Conservation (phyloP, 257 asterid genomes). For the Rehmannia glutinosa region DNA sequence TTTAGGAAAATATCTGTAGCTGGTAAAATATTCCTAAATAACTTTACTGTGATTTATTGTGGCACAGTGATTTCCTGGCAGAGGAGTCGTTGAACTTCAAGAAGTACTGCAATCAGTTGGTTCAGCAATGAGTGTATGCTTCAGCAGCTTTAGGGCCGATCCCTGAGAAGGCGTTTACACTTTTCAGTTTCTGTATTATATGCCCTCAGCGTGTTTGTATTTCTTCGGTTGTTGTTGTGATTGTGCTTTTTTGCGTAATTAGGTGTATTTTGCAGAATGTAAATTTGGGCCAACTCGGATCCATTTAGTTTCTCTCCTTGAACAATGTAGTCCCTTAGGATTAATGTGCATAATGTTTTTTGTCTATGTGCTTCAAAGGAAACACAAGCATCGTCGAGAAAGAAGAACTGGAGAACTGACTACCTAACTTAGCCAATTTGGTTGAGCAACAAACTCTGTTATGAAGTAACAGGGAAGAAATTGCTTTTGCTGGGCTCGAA, state of each 20-base stretch:
- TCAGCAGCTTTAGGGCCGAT: background rate
- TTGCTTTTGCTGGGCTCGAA: too few species aligned
- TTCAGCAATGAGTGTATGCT: constrained; percentile 19
- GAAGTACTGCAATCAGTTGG: constrained; percentile 70
- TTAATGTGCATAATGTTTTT: background rate
- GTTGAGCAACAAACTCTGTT: too few species aligned
- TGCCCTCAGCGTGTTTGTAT: background rate
- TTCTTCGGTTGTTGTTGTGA: background rate
- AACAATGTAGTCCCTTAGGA: background rate
- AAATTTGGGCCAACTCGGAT: constrained; percentile 18
- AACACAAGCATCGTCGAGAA: too few species aligned
- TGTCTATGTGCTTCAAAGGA: background rate
- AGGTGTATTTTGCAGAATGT: constrained; percentile 3
- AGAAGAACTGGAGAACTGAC: background rate
- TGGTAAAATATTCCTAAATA: background rate
- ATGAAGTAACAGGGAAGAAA: too few species aligned
- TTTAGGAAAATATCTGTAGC: background rate
- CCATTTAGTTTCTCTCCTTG: background rate
- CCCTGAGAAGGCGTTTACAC: background rate
- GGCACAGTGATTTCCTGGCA: constrained; percentile 68
- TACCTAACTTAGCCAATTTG: too few species aligned
- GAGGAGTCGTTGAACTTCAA: constrained; percentile 85
- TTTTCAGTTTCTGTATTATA: background rate
- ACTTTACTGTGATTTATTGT: background rate
- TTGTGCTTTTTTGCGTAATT: background rate